Percentiles rank a stretch among this genome's conserved stretches.
Evolutionary conservation across 2,329 filamentous ascomycete genomes (phyloP).

Genomic region (Ceratocystiopsis sp.): DNA sequence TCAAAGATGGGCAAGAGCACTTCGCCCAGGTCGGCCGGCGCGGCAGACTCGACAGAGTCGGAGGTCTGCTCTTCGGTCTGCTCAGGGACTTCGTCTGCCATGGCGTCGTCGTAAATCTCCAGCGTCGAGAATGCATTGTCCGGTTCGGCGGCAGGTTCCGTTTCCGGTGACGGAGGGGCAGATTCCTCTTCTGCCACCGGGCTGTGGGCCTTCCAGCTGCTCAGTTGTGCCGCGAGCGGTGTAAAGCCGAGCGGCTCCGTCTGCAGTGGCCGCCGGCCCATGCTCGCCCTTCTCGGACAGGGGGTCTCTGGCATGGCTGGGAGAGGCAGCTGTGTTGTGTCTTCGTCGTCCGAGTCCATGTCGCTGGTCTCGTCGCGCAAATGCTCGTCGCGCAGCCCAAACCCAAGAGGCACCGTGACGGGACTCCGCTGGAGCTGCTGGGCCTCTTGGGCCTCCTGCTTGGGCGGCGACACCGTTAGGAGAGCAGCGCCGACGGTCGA

Average conservation of each 20-base stretch:
- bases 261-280: not conserved
- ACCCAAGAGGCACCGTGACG: slow-evolving; percentile 13
- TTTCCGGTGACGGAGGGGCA: slow-evolving; percentile 1
- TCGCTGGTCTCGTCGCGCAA: slow-evolving; percentile 26
- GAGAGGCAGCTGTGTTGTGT: slow-evolving; percentile 14
- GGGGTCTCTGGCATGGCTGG: slow-evolving; percentile 23
- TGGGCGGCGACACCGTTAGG: slow-evolving; percentile 8
- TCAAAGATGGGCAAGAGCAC: slow-evolving; percentile 21
- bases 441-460: slow-evolving; percentile 10
- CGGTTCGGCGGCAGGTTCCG: slow-evolving; percentile 10
- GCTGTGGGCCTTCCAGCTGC: slow-evolving; percentile 44
- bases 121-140: slow-evolving; percentile 11
- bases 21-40: too few relatives aligned
- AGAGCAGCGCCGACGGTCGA: slow-evolving; percentile 9
- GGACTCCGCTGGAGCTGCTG: too few relatives aligned
- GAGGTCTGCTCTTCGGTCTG: not conserved
- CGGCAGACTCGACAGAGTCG: not conserved
- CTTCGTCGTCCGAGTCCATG: slow-evolving; percentile 39
- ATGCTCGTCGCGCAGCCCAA: slow-evolving; percentile 30
- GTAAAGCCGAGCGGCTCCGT: slow-evolving; percentile 36
- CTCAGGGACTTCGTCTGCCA: slow-evolving; percentile 20
- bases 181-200: slow-evolving; percentile 23
- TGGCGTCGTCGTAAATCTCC: slow-evolving; percentile 45
- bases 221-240: slow-evolving; percentile 43
- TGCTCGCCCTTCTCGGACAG: slow-evolving; percentile 14